Base-by-base conservation (phyloP, 2,329 filamentous ascomycete species). In the Rutstroemia sp. region DNA sequence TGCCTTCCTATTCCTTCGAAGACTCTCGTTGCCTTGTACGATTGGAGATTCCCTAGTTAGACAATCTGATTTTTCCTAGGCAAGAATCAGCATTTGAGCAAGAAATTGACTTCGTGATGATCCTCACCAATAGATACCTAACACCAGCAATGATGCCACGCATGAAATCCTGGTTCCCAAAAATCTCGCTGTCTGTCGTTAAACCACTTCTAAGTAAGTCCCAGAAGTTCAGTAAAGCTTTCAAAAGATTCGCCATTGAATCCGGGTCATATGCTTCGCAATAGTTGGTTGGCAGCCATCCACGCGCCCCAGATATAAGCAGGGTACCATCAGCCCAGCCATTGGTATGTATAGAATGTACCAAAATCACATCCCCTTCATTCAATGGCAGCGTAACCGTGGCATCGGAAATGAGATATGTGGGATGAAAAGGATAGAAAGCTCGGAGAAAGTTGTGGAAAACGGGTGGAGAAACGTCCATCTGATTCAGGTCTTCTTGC, bases 211-310 rank as follows among this genome's bases (percentile, higher is more conserved):
- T 81, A 64, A 96, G 80, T 52, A 95, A 75, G 69, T 96, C 92
- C 92, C 92, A 96, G 60, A 97, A 91, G 68, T 94, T 89, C 14
- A 94, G 83, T 59, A 96, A 77, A 0, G 92, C 90, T 65, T 90
- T 91, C 38, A 99, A 77, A 21, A 99, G 78, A 61, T 84, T 91
- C 54, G 85, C 83, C 79, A 97, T 92, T 61, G 91, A 85, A 21
- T 90, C 83, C 47, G 92, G 90, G 63, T 96, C 90, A 70, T 96
- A 99, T 9, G 90, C 81, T 70, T 96, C 92, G 75, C 94, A 99
- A 71, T 97, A 99, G 72, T 99, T 99, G 8, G 94, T 99, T 2
- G 94, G 94, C 59, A 99, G 77, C 94, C 94, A 99, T 61, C 94
- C 94, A 64, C 94, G 82, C 51, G 88, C 87, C 25, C 92, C 92